A percentile compares a stretch with the other conserved stretches of the same genome.
Conservation (phyloP, 495 filamentous ascomycete species). For the Aspergillus leporis region DNA sequence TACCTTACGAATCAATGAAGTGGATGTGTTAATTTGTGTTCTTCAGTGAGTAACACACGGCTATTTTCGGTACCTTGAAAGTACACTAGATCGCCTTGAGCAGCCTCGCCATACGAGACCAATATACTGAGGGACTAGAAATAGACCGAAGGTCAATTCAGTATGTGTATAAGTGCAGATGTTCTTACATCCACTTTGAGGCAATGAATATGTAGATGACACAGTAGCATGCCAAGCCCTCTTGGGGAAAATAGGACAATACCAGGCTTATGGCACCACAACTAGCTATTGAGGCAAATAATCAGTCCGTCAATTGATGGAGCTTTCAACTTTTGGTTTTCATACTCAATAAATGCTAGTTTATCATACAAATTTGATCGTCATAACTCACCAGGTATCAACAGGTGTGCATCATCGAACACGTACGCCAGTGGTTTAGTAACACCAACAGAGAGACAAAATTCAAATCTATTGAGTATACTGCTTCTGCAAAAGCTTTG, state of each 20-base stretch:
- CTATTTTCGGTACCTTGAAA: neutral
- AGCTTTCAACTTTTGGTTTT: neutral
- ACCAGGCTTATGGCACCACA: too few relatives aligned
- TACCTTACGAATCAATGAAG: neutral
- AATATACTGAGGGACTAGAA: neutral
- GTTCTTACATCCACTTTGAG: neutral
- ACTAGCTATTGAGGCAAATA: too few relatives aligned
- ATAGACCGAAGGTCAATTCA: neutral
- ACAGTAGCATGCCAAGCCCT: neutral
- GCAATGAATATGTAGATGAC: neutral
- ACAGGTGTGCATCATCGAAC: neutral
- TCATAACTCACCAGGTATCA: neutral
- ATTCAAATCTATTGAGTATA: constrained; percentile 3
- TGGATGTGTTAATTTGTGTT: neutral
- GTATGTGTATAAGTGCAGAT: neutral
- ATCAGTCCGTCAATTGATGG: neutral
- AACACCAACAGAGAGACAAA: constrained; percentile 1
- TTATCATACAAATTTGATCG: constrained; percentile 10
- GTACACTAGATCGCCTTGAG: neutral
- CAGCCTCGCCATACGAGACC: neutral
- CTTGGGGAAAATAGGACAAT: neutral
- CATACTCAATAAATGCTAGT: constrained; percentile 5
- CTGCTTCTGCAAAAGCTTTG: constrained; percentile 80
- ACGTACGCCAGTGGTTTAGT: neutral
- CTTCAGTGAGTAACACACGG: neutral